Conservation (phyloP, 768 basidiomycete species). For the Boletus insuetus region DNA sequence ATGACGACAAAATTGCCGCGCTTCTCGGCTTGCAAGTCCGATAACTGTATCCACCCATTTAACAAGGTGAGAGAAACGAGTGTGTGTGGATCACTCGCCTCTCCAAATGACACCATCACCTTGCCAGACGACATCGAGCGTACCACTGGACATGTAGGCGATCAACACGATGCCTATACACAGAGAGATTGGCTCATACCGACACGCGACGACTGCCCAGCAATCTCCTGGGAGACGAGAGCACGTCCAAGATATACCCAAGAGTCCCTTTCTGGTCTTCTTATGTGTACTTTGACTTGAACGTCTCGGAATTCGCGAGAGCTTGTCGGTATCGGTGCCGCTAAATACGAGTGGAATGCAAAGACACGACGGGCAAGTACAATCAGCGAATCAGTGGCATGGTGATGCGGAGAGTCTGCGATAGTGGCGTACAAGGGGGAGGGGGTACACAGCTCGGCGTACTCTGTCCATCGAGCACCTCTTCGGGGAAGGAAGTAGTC, state of each 20-base stretch:
- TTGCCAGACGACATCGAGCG: constrained; percentile 63
- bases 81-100: constrained; percentile 42
- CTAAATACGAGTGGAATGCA: constrained; percentile 11
- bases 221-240: constrained; percentile 69
- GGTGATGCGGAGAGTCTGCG: background rate
- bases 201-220: constrained; percentile 75
- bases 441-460: constrained; percentile 13
- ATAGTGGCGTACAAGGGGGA: constrained; percentile 19
- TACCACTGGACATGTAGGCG: constrained; percentile 15
- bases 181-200: constrained; percentile 45
- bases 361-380: background rate
- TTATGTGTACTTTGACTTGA: constrained; percentile 81
- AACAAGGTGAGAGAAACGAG: background rate
- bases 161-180: constrained; percentile 6
- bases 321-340: constrained; percentile 19
- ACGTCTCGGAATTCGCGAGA: constrained; percentile 71
- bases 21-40: constrained; percentile 81
- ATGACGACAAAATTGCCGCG: constrained; percentile 86
- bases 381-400: constrained; percentile 9
- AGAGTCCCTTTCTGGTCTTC: constrained; percentile 72
- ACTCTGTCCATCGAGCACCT: constrained; percentile 17
- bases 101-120: constrained; percentile 65
- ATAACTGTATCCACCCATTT: constrained; percentile 38
- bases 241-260: constrained; percentile 84
- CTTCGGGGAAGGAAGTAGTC: constrained; percentile 19